phyloP scores from a whole-genome alignment of 2,329 filamentous ascomycete species.

The Corynespora cassiicola region DNA sequence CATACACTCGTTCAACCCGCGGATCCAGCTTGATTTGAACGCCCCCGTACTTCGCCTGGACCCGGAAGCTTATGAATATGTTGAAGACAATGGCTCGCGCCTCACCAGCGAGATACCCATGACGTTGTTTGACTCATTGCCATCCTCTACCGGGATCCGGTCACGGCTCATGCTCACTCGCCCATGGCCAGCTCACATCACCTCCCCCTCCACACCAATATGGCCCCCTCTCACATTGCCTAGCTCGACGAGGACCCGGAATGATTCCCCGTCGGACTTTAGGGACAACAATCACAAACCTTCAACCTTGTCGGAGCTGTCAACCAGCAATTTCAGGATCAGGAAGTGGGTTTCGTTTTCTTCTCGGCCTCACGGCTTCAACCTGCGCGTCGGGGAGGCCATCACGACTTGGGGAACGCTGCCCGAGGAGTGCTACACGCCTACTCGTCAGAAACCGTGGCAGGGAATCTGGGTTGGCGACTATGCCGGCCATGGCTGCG shows the following conservation, averaged over 20 bases:
- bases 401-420: conserved; percentile 74
- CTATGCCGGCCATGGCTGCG: conserved; percentile 85
- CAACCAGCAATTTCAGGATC: conserved; percentile 74
- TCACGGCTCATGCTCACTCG: conserved; percentile 73
- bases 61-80: conserved; percentile 27
- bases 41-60: conserved; percentile 66
- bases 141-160: conserved; percentile 54
- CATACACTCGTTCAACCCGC: conserved; percentile 76
- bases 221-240: conserved; percentile 82
- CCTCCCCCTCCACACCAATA: conserved; percentile 50
- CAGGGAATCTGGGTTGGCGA: conserved; percentile 93
- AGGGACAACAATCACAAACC: conserved; percentile 58
- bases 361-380: conserved; percentile 32
- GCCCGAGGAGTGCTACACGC: conserved; percentile 76
- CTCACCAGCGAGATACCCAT: conserved; percentile 62
- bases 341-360: conserved; percentile 77
- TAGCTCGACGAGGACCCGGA: conserved; percentile 63
- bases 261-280: conserved; percentile 53
- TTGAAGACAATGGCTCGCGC: conserved; percentile 36
- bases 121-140: conserved; percentile 38
- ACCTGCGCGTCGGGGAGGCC: conserved; percentile 57
- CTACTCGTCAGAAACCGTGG: conserved; percentile 80
- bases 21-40: conserved; percentile 74
- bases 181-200: conserved; percentile 51
- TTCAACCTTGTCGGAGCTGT: conserved; percentile 64